These are phyloP conservation scores for Yamadazyma dushanensis DNA, from an alignment of 1,139 yeast genomes.

Conservation along the genomic window DNA sequence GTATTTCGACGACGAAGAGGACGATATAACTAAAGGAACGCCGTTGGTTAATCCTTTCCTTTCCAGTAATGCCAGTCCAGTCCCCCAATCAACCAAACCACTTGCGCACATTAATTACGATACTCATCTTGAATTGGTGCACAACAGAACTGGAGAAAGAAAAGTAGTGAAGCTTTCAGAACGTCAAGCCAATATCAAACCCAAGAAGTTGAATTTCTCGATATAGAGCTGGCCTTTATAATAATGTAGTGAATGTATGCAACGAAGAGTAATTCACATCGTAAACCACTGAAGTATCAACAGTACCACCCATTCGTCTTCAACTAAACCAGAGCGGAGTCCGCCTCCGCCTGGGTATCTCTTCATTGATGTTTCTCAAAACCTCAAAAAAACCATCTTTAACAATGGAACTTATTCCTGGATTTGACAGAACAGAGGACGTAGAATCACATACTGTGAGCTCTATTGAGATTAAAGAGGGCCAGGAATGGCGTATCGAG, in stretches of 20 bases:
- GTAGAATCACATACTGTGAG: constrained; percentile 5
- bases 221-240: background rate
- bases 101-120: constrained; percentile 25
- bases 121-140: constrained; percentile 41
- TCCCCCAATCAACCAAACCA: constrained; percentile 1
- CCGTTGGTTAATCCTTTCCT: constrained; percentile 23
- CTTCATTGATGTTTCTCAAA: background rate
- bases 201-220: constrained; percentile 40
- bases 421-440: constrained; percentile 8
- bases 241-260: too few relatives aligned
- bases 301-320: too few relatives aligned
- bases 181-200: constrained; percentile 38
- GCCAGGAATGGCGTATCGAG: constrained; percentile 85
- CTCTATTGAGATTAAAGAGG: constrained; percentile 13
- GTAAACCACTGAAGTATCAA: too few relatives aligned
- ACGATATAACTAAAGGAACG: constrained; percentile 4
- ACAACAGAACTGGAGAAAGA: constrained; percentile 40
- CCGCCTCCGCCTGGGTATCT: background rate
- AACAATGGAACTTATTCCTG: constrained; percentile 12
- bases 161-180: constrained; percentile 33
- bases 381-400: background rate
- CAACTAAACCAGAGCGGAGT: background rate
- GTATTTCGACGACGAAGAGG: constrained; percentile 32
- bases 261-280: too few relatives aligned
- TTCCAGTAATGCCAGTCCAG: constrained; percentile 1